Percentiles rank a stretch among this genome's conserved stretches.
Conservation (phyloP, 768 basidiomycete species). For the Solioccasus polychromus region DNA sequence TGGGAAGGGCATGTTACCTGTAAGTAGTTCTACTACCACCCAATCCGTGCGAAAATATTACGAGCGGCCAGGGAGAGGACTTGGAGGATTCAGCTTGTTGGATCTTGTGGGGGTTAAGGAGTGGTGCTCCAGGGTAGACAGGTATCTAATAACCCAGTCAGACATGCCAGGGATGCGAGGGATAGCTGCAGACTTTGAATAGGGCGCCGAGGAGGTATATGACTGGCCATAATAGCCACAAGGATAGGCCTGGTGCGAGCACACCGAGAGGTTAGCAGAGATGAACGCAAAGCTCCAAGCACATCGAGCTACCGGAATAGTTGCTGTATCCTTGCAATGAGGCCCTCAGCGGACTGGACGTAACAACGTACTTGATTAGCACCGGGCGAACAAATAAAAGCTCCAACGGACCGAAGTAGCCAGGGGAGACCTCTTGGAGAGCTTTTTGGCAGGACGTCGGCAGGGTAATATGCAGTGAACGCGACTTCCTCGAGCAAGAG, state of each 20-base stretch:
- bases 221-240: constrained; percentile 39
- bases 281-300: neutral
- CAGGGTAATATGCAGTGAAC: constrained; percentile 67
- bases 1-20: constrained; percentile 37
- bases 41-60: constrained; percentile 85
- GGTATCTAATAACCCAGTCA: constrained; percentile 43
- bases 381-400: neutral
- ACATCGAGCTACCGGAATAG: constrained; percentile 41
- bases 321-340: constrained; percentile 47
- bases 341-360: constrained; percentile 37
- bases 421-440: constrained; percentile 48
- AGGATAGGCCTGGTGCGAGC: constrained; percentile 22
- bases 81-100: constrained; percentile 1
- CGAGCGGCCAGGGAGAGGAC: constrained; percentile 62
- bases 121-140: constrained; percentile 53
- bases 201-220: constrained; percentile 50
- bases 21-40: constrained; percentile 72
- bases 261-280: neutral
- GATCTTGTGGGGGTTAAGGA: constrained; percentile 33
- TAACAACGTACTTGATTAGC: constrained; percentile 6
- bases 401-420: constrained; percentile 50
- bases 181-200: constrained; percentile 40
- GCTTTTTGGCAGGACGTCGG: constrained; percentile 32
- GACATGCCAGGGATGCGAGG: neutral
- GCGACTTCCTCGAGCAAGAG: constrained; percentile 58